phyloP scores from a whole-genome alignment of 768 basidiomycete species.

The Lactarius hatsudake region DNA sequence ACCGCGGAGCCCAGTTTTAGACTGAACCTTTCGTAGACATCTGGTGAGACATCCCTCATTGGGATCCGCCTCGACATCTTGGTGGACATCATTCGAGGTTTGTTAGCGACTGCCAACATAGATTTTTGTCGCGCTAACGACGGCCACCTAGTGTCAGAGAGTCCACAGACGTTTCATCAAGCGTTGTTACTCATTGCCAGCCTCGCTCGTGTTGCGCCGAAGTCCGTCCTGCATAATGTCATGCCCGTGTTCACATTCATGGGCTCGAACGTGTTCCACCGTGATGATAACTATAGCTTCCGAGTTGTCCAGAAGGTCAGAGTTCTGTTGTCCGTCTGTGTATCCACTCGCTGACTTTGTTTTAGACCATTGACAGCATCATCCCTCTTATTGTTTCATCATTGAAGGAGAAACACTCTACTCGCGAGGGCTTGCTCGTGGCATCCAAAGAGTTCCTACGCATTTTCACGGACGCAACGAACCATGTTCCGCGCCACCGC shows the following conservation, averaged over 20 bases:
- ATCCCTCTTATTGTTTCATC: constrained; percentile 91
- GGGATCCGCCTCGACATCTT: constrained; percentile 78
- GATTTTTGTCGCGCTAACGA: constrained; percentile 12
- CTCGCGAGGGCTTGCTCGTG: constrained; percentile 59
- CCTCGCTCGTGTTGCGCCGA: constrained; percentile 79
- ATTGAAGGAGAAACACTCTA: constrained; percentile 54
- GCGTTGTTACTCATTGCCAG: constrained; percentile 84
- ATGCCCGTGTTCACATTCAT: constrained; percentile 99
- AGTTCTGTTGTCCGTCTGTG: not conserved
- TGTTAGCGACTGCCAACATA: constrained; percentile 22
- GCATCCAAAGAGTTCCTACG: constrained; percentile 78
- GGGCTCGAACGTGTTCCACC: constrained; percentile 97
- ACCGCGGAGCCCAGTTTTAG: not conserved
- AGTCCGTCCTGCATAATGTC: constrained; percentile 88
- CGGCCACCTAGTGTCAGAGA: constrained; percentile 62
- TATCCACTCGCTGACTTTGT: not conserved
- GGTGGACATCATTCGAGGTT: constrained; percentile 83
- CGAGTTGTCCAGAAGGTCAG: constrained; percentile 87
- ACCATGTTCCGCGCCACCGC: constrained; percentile 90
- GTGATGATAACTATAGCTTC: constrained; percentile 95
- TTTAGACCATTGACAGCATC: constrained; percentile 86
- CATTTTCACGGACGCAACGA: constrained; percentile 91
- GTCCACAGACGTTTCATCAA: constrained; percentile 94
- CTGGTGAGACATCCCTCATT: constrained; percentile 50
- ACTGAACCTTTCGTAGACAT: constrained; percentile 40